Evolutionary conservation across 768 basidiomycete genomes (phyloP).

Genomic region (Tephrocybe sp.): DNA sequence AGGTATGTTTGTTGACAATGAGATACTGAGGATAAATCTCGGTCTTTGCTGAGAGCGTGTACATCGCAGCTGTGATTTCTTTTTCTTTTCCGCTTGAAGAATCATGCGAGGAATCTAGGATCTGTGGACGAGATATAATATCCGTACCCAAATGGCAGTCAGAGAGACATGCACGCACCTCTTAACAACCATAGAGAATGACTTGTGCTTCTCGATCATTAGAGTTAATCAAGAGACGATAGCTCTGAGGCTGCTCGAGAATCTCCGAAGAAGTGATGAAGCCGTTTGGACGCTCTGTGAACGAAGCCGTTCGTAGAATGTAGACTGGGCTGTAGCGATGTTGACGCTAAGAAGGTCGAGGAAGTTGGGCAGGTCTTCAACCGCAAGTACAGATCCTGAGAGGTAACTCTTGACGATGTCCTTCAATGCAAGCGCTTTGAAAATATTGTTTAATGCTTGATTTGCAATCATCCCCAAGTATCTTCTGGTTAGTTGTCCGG

Average conservation of each 20-base stretch:
- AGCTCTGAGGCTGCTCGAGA: not conserved
- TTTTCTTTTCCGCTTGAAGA: no score
- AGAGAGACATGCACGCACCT: no score
- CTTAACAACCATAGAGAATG: no score
- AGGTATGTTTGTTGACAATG: no score
- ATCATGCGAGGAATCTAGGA: no score
- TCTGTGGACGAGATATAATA: no score
- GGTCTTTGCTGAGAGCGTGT: no score
- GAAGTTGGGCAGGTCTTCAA: not conserved
- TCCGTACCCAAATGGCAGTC: no score
- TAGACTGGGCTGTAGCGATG: not conserved
- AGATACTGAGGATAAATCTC: no score
- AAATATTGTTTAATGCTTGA: not conserved
- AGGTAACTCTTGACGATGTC: not conserved
- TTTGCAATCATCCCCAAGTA: not conserved
- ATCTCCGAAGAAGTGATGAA: not conserved
- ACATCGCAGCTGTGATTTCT: no score
- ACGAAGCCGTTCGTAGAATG: not conserved
- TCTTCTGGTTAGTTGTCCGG: not conserved
- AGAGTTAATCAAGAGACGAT: not conserved
- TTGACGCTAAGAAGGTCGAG: not conserved
- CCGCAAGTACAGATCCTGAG: not conserved
- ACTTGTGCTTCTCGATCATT: not conserved
- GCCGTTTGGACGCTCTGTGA: not conserved
- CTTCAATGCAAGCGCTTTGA: not conserved